A percentile compares a stretch with the other conserved stretches of the same genome.
phyloP scores from a whole-genome alignment of 495 filamentous ascomycete species.

The Aspergillus heteromorphus region DNA sequence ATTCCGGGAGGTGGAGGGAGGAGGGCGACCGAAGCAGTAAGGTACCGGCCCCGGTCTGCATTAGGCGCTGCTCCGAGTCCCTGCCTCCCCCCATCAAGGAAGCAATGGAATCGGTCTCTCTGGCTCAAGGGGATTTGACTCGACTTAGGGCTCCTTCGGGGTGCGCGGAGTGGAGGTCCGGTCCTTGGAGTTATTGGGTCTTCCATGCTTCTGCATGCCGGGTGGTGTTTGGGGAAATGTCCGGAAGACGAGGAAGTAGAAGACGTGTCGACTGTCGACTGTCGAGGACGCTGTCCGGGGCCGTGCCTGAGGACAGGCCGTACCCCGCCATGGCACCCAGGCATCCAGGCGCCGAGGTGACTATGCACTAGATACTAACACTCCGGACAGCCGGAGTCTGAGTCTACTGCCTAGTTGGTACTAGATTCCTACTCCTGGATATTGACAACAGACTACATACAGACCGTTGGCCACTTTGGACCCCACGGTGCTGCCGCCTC shows the following conservation, averaged over 20 bases:
- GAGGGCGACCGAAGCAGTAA: neutral
- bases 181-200: neutral
- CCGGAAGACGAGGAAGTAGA: too few relatives aligned
- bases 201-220: neutral
- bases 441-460: neutral
- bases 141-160: neutral
- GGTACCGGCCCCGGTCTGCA: neutral
- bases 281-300: too few relatives aligned
- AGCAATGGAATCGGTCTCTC: neutral
- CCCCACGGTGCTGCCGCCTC: neutral
- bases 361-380: neutral
- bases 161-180: neutral
- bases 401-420: too few relatives aligned
- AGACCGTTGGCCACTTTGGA: neutral
- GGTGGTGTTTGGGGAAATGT: neutral
- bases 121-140: neutral
- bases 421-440: too few relatives aligned
- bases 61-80: neutral
- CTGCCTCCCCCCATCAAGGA: neutral
- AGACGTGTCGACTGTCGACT: too few relatives aligned
- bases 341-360: neutral
- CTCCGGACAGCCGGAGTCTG: too few relatives aligned
- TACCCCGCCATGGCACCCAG: neutral
- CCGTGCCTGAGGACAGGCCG: neutral
- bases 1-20: neutral